Conservation (phyloP, 805 yeast species). For the Wickerhamiella azymoides region DNA sequence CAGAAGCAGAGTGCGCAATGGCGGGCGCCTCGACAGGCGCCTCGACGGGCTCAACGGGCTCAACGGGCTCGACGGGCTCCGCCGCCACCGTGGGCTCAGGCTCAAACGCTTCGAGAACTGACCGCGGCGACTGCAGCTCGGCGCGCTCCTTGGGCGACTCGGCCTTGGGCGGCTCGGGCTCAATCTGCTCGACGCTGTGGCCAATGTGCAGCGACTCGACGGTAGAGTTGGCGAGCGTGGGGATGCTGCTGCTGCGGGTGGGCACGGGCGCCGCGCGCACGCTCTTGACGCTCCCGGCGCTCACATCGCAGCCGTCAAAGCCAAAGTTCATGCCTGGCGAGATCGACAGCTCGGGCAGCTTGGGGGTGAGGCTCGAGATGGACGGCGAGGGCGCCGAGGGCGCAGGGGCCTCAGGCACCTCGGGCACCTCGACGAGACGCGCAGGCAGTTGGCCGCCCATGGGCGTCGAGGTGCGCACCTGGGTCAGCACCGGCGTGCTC, state of each 20-base stretch:
- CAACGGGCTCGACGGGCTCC: neutral
- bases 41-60: neutral
- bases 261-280: neutral
- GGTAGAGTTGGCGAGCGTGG: neutral
- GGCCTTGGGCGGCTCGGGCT: neutral
- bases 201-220: neutral
- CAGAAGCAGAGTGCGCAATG: too few species aligned
- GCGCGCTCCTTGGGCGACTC: neutral
- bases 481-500: slow-evolving; percentile 1
- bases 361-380: too few species aligned
- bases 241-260: neutral
- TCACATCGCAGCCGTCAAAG: neutral
- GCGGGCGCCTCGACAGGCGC: too few species aligned
- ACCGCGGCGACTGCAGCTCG: neutral
- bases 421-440: too few species aligned
- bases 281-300: neutral
- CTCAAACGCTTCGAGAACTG: too few species aligned
- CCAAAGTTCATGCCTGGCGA: neutral
- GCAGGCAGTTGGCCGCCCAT: too few species aligned
- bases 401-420: too few species aligned
- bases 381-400: too few species aligned
- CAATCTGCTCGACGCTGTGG: neutral
- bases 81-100: neutral
- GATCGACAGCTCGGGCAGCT: neutral
- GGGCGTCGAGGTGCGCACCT: neutral